These are phyloP conservation scores for Ogataea parapolymorpha DNA, from an alignment of 805 yeast genomes.

Conservation along the genomic window DNA sequence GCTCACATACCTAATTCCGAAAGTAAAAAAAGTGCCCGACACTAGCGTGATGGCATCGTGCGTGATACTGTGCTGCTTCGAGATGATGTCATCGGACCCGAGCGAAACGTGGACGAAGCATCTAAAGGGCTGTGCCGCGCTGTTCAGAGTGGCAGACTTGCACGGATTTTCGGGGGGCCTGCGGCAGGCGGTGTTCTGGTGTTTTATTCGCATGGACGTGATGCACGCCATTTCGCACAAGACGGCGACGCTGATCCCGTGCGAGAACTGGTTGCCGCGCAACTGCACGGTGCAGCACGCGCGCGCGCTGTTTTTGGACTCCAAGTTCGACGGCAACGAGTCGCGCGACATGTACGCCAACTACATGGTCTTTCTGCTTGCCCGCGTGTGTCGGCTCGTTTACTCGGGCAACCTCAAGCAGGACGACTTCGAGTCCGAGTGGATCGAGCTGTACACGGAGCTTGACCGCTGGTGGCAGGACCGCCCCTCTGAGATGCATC, in stretches of 20 bases:
- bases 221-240: conserved; percentile 39
- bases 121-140: conserved; percentile 40
- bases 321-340: conserved; percentile 13
- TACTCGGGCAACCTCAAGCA: conserved; percentile 14
- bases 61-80: conserved; percentile 35
- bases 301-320: conserved; percentile 21
- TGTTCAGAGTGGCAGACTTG: conserved; percentile 36
- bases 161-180: conserved; percentile 37
- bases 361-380: conserved; percentile 37
- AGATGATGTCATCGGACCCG: conserved; percentile 41
- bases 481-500: conserved; percentile 34
- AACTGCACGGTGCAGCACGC: conserved; percentile 21
- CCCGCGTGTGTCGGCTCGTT: conserved; percentile 36
- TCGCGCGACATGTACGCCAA: conserved; percentile 36
- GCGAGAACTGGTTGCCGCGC: conserved; percentile 36
- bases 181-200: conserved; percentile 41
- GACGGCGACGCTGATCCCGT: conserved; percentile 35
- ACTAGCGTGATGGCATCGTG: conserved; percentile 21
- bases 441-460: conserved; percentile 39
- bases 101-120: conserved; percentile 38
- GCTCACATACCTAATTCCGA: conserved; percentile 21
- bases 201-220: conserved; percentile 43
- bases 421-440: conserved; percentile 33
- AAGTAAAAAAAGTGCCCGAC: conserved; percentile 16
- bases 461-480: conserved; percentile 34